Evolutionary conservation across 441 rosid species (phyloP).

Genomic region (Pelargonium fulgidum): DNA sequence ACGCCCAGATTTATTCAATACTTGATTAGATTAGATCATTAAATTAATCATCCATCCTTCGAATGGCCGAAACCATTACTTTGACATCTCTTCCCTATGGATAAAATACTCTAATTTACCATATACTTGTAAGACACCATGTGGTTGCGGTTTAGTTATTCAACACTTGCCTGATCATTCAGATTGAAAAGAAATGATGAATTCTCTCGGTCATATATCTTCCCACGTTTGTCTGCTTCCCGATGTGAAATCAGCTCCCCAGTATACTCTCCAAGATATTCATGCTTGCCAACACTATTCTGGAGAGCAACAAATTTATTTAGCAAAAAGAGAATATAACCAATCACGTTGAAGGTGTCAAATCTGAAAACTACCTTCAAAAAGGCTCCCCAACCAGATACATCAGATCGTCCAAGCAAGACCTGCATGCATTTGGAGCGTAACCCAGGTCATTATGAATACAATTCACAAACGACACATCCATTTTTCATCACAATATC

Average conservation of each 20-base stretch:
- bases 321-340: constrained; percentile 19
- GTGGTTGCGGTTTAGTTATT: too few relatives aligned
- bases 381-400: constrained; percentile 99
- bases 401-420: constrained; percentile 88
- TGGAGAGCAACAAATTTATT: constrained; percentile 29
- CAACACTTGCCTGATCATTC: constrained; percentile 71
- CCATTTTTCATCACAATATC: background rate
- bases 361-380: constrained; percentile 55
- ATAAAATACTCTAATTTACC: too few relatives aligned
- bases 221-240: constrained; percentile 99
- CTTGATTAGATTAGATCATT: too few relatives aligned
- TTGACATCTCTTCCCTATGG: too few relatives aligned
- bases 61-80: too few relatives aligned
- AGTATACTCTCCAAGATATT: constrained; percentile 95
- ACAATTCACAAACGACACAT: background rate
- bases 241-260: constrained; percentile 95
- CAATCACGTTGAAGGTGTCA: constrained; percentile 9
- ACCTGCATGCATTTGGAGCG: constrained; percentile 44
- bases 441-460: constrained; percentile 2
- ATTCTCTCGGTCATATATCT: constrained; percentile 96
- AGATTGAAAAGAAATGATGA: constrained; percentile 95
- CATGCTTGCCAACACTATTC: constrained; percentile 93
- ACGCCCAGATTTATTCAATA: constrained; percentile 5
- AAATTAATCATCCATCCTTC: too few relatives aligned
- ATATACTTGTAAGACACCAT: too few relatives aligned